Evolutionary conservation across 208 protist genomes (phyloP).

Genomic region (Acanthamoeba sp.): DNA sequence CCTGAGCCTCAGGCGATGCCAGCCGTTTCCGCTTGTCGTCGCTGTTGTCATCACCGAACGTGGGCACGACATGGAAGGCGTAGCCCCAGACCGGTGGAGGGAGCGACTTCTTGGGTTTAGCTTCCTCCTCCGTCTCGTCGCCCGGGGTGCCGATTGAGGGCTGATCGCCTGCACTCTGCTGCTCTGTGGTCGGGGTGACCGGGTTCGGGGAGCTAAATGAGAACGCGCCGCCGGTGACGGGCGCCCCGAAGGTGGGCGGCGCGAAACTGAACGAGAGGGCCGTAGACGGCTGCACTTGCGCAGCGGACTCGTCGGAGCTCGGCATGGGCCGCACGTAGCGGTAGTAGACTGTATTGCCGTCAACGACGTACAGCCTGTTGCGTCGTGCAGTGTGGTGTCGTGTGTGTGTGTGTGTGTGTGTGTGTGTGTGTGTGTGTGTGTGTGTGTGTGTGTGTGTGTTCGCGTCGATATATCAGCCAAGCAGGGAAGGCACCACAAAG

Average conservation of each 20-base stretch:
- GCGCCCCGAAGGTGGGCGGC: background rate
- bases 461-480: background rate
- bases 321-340: background rate
- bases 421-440: too few species aligned
- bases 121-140: slow-evolving; percentile 4
- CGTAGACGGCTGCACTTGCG: background rate
- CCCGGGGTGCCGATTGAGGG: too few species aligned
- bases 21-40: slow-evolving; percentile 27
- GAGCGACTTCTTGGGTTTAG: background rate
- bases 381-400: background rate
- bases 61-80: slow-evolving; percentile 49
- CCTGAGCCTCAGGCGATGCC: background rate
- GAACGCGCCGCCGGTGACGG: background rate
- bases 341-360: background rate
- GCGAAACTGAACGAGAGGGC: background rate
- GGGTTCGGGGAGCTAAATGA: background rate
- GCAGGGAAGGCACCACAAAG: background rate
- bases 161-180: background rate
- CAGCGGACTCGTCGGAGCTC: background rate
- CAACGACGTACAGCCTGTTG: background rate
- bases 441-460: background rate
- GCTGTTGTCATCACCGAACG: background rate
- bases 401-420: too few species aligned
- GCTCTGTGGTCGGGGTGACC: background rate
- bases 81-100: background rate